Conservation (phyloP, 306 rosid genomes). For the Cicer cuneatum region DNA sequence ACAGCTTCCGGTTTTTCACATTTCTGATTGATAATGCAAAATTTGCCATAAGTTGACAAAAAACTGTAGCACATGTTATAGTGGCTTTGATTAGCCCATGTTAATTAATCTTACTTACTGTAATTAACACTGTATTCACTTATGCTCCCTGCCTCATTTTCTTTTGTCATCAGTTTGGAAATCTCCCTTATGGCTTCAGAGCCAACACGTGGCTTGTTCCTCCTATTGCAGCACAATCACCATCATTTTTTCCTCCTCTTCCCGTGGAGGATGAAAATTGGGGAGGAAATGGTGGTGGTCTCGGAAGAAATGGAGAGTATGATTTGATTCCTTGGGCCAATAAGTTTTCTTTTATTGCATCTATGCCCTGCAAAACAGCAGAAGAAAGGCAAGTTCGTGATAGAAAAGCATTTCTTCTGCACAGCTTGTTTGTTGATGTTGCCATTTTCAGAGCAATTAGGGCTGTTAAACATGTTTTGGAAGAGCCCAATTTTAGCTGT, state of each 20-base stretch:
- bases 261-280: conserved; percentile 88
- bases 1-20: conserved; percentile 11
- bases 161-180: conserved; percentile 77
- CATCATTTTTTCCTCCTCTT: conserved; percentile 71
- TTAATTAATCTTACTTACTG: conserved; percentile 27
- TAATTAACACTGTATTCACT: conserved; percentile 15
- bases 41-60: conserved; percentile 8
- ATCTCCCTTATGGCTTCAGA: conserved; percentile 94
- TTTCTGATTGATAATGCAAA: not conserved
- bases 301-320: conserved; percentile 76
- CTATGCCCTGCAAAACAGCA: conserved; percentile 90
- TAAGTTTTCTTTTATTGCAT: conserved; percentile 79
- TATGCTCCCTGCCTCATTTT: conserved; percentile 16
- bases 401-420: conserved; percentile 93
- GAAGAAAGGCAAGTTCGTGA: conserved; percentile 97
- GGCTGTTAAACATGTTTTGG: conserved; percentile 67
- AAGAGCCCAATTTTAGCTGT: conserved; percentile 46
- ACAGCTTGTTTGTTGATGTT: conserved; percentile 88
- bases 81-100: conserved; percentile 9
- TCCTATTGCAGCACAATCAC: conserved; percentile 78
- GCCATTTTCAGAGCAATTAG: conserved; percentile 81
- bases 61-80: conserved; percentile 6
- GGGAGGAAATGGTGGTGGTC: conserved; percentile 98
- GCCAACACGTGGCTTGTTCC: conserved; percentile 99
- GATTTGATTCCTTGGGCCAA: conserved; percentile 89